These are phyloP conservation scores for Cucurbitaria berberidis DNA, from an alignment of 2,329 filamentous ascomycete genomes.

Conservation along the genomic window DNA sequence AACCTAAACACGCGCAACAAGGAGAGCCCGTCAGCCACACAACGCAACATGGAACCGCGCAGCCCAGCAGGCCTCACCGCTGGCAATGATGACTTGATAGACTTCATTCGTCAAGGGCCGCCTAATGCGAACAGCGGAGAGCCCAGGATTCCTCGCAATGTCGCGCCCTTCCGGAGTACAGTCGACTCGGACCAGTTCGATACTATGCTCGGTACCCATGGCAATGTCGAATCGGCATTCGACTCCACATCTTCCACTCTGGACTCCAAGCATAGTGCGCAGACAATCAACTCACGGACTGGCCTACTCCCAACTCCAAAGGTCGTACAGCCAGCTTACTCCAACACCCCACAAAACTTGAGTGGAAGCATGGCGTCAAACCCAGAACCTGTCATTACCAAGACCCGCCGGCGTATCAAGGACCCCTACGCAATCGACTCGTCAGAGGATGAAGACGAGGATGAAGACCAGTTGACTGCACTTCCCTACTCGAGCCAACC, in stretches of 20 bases:
- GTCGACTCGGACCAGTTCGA: constrained; percentile 83
- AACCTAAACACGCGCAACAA: constrained; percentile 11
- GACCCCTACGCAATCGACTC: constrained; percentile 94
- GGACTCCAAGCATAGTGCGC: constrained; percentile 53
- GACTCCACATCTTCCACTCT: constrained; percentile 44
- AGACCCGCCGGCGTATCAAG: constrained; percentile 77
- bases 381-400: constrained; percentile 64
- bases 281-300: constrained; percentile 76
- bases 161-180: constrained; percentile 83
- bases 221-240: constrained; percentile 43
- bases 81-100: constrained; percentile 82
- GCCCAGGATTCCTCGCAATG: constrained; percentile 78
- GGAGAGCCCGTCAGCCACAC: constrained; percentile 34
- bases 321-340: constrained; percentile 46
- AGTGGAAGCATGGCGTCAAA: constrained; percentile 39
- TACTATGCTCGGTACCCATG: constrained; percentile 41
- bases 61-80: constrained; percentile 71
- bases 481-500: constrained; percentile 49
- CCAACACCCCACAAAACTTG: constrained; percentile 44
- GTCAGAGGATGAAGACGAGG: constrained; percentile 56
- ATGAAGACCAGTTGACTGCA: constrained; percentile 60
- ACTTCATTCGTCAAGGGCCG: constrained; percentile 91
- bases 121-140: constrained; percentile 64
- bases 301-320: constrained; percentile 61
- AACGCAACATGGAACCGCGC: constrained; percentile 60